phyloP scores from a whole-genome alignment of 352 stramenopile species.

The Phytophthora brassicae region DNA sequence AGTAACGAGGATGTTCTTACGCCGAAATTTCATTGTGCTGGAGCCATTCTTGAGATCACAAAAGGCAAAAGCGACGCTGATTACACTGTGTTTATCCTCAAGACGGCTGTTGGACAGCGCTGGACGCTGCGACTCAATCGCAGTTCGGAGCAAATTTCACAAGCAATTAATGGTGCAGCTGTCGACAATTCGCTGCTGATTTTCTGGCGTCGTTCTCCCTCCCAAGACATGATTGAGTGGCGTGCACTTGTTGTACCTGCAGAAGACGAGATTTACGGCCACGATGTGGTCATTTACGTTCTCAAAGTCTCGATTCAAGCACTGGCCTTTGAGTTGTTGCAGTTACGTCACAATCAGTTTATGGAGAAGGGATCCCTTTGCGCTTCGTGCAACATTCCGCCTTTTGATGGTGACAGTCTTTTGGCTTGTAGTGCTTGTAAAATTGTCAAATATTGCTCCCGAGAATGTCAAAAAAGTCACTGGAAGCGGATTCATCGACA shows the following conservation, averaged over 20 bases:
- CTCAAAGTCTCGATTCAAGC: constrained; percentile 25
- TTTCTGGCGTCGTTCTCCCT: constrained; percentile 31
- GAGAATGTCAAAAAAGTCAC: constrained; percentile 34
- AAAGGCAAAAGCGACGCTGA: constrained; percentile 23
- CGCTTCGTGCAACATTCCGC: constrained; percentile 19
- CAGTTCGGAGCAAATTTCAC: neutral
- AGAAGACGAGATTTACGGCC: constrained; percentile 24
- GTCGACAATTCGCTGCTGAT: constrained; percentile 28
- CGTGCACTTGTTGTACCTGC: constrained; percentile 21
- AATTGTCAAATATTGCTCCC: constrained; percentile 32
- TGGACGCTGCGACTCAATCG: constrained; percentile 30
- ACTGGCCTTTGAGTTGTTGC: constrained; percentile 26
- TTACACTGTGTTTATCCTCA: constrained; percentile 27
- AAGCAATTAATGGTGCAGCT: constrained; percentile 14
- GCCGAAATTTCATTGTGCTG: constrained; percentile 35
- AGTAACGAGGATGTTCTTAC: constrained; percentile 1
- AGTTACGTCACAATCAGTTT: constrained; percentile 31
- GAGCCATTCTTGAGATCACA: constrained; percentile 22
- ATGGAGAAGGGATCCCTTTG: constrained; percentile 25
- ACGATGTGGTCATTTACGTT: constrained; percentile 33
- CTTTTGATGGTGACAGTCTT: constrained; percentile 12
- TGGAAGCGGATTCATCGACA: constrained; percentile 37
- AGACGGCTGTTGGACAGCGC: constrained; percentile 18
- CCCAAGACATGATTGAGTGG: constrained; percentile 31
- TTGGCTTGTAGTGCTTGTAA: constrained; percentile 34